Percentiles rank a stretch among this genome's conserved stretches.
These are phyloP conservation scores for Nematodospora anomalae DNA, from an alignment of 1,139 yeast species.

Conservation along the genomic window DNA sequence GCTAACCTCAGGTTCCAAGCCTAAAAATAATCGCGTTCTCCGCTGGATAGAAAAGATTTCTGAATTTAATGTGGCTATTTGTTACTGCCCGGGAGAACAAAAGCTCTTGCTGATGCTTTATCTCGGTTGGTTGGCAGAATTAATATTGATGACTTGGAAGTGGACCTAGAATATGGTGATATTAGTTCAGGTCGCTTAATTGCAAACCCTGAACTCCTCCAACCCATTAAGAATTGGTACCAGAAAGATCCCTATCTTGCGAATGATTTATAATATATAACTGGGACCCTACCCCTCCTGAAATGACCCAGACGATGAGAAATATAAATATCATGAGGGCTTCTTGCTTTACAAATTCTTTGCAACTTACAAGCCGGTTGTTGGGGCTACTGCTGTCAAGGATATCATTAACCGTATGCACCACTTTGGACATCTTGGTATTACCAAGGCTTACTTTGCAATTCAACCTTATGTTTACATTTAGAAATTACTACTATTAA, in stretches of 20 bases:
- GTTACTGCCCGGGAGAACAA: not conserved
- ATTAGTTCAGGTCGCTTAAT: not conserved
- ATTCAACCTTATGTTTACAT: conserved; percentile 1
- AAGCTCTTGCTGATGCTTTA: not conserved
- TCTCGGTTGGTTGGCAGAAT: not conserved
- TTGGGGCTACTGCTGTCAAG: not conserved
- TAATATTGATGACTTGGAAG: not conserved
- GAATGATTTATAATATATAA: too few species aligned
- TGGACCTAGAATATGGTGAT: not conserved
- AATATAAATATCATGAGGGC: not conserved
- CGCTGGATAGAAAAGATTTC: not conserved
- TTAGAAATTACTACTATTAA: not conserved
- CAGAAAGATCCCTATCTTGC: not conserved
- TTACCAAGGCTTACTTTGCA: conserved; percentile 1
- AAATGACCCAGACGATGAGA: not conserved
- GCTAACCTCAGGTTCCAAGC: not conserved
- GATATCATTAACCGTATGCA: not conserved
- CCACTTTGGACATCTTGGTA: conserved; percentile 1
- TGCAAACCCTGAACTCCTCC: not conserved
- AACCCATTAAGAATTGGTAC: not conserved
- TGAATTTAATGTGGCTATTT: not conserved
- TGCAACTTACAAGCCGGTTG: not conserved
- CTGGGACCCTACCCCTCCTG: not conserved
- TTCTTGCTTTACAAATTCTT: not conserved
- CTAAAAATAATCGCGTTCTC: not conserved